Evolutionary conservation across 805 yeast genomes (phyloP), one percentile per base, ranked within the genome.

Genomic region (Hagleromyces aurorensis): DNA sequence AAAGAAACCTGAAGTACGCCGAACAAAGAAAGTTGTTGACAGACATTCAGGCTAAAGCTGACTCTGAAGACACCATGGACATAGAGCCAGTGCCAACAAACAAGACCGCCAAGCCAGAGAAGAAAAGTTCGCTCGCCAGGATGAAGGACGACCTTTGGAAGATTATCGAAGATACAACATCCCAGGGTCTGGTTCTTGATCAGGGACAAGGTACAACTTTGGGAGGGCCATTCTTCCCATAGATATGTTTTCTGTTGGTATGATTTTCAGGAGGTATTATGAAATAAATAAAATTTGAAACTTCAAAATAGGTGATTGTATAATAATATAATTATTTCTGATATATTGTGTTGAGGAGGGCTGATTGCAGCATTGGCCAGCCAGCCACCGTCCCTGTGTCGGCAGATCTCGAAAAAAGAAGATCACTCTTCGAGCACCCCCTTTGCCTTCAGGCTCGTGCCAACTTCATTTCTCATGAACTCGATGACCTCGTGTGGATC

Each of bases 181-280:
- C 67, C 21, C 62, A 62, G 19, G 65, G 67, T 12, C 57, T 72
- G 36, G 57, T 63, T 18, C 53, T 66, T 25, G 55, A 62, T 16
- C 56, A 65, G 15, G 82, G 84, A 21, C 73, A 75, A 50, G 95
- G 95, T 34, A 86, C 96, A 19, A 79, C 93, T 8, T 59, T 86
- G 41, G 96, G 95, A 23, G 75, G 78, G 17, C 86, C 85, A 56
- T 67, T 39, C 54, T 75, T 65, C 62, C 68, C 58, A 35, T 59
- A 38, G n/a, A n/a, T n/a, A n/a, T n/a, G n/a, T n/a, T n/a, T n/a
- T n/a, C n/a, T n/a, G n/a, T n/a, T n/a, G n/a, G n/a, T n/a, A n/a
- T n/a, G n/a, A n/a, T n/a, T n/a, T n/a, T n/a, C n/a, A n/a, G n/a
- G n/a, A n/a, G n/a, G n/a, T n/a, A n/a, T n/a, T n/a, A n/a, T n/a